A percentile compares a stretch with the other conserved stretches of the same genome.
These are phyloP conservation scores for Globomyces sp. DNA, from an alignment of 371 early-diverging fungal genomes.

Conservation along the genomic window DNA sequence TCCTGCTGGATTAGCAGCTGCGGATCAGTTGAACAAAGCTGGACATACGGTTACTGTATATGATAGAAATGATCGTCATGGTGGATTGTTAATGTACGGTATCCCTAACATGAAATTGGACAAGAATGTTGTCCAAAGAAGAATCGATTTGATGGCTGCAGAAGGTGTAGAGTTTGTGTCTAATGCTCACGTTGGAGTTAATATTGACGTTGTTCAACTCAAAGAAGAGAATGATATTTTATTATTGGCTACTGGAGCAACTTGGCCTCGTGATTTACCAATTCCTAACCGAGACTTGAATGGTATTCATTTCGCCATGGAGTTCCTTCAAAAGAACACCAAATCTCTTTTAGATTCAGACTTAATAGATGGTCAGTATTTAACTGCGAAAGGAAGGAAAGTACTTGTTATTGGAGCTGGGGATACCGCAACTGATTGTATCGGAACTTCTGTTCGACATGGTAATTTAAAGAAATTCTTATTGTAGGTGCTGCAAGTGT, in stretches of 20 bases:
- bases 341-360: slow-evolving; percentile 78
- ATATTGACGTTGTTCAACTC: slow-evolving; percentile 67
- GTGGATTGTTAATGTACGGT: slow-evolving; percentile 97
- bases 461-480: slow-evolving; percentile 44
- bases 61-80: slow-evolving; percentile 92
- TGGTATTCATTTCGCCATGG: slow-evolving; percentile 98
- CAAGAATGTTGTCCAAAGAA: slow-evolving; percentile 88
- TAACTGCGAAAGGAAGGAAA: slow-evolving; percentile 86
- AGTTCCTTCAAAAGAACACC: slow-evolving; percentile 88
- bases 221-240: slow-evolving; percentile 73
- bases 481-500: slow-evolving; percentile 69
- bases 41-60: slow-evolving; percentile 93
- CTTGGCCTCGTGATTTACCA: slow-evolving; percentile 93
- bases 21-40: slow-evolving; percentile 95
- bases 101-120: slow-evolving; percentile 99
- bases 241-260: slow-evolving; percentile 91
- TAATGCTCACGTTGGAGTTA: slow-evolving; percentile 82
- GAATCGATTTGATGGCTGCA: slow-evolving; percentile 85
- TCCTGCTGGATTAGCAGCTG: slow-evolving; percentile 93
- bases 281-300: slow-evolving; percentile 82
- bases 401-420: slow-evolving; percentile 98
- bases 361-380: slow-evolving; percentile 67
- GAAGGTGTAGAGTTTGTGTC: slow-evolving; percentile 89
- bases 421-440: slow-evolving; percentile 96
- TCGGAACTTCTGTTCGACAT: slow-evolving; percentile 90